Conservation (phyloP, 140 eudicot species). For the Cichorium intybus region DNA sequence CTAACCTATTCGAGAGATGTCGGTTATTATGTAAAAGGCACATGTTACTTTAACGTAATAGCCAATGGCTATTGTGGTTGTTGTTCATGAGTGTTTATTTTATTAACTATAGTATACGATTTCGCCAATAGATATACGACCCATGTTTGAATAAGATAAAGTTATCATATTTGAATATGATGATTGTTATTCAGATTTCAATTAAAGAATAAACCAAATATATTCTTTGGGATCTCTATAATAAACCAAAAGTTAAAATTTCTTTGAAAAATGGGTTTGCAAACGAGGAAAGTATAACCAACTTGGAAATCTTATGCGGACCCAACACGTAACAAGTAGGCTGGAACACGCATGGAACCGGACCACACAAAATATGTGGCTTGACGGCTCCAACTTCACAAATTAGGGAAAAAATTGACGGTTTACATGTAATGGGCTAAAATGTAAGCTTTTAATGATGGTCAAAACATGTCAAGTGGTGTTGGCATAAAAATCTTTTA, state of each 20-base stretch:
- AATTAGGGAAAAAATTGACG: slow-evolving; percentile 14
- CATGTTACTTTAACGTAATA: too few species aligned
- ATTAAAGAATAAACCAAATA: neutral
- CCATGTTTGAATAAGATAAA: neutral
- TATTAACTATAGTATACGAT: neutral
- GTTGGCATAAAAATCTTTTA: too few species aligned
- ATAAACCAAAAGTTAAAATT: neutral
- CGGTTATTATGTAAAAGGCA: too few species aligned
- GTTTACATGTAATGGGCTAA: too few species aligned
- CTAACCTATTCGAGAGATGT: neutral
- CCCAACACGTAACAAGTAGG: slow-evolving; percentile 27
- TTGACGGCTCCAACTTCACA: slow-evolving; percentile 2
- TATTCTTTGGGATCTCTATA: neutral
- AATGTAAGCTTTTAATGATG: too few species aligned
- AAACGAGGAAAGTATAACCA: neutral
- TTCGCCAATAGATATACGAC: neutral
- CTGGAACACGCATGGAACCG: slow-evolving; percentile 14
- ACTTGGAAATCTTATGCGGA: slow-evolving; percentile 10
- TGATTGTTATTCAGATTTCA: neutral
- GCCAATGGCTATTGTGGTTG: neutral
- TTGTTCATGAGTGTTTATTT: neutral
- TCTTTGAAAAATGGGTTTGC: neutral
- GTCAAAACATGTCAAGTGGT: too few species aligned
- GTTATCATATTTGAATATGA: neutral
- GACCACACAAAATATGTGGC: slow-evolving; percentile 30